Evolutionary conservation across 202 grass and related monocot genomes (phyloP), one percentile per base, ranked within the genome.

Genomic region (Setaria viridis): DNA sequence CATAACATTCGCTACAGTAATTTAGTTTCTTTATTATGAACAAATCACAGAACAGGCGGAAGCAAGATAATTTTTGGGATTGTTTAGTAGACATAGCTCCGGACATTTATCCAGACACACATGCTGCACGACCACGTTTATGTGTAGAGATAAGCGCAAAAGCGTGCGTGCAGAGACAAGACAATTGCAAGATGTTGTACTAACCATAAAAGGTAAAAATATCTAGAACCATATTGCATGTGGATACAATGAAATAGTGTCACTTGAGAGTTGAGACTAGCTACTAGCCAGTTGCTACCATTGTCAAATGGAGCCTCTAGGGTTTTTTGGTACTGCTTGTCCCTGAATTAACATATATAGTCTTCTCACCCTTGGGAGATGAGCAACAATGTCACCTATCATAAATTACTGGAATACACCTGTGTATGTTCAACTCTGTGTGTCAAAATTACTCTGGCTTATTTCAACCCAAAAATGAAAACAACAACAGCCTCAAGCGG

Each of bases 401-500:
- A 12, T 54, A 70, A 54, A 32, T 70, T 70, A 62, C 32, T 35
- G 7, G 51, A 68, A 33, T 62, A 62, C 53, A 37, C 80, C 70
- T 81, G 63, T 57, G 70, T 65, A 80, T 63, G 43, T 75, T 17
- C 62, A 80, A 76, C 47, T 63, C 30, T 62, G 37, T 20, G 33
- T 64, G 25, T 45, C 80, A 91, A 91, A 84, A 84, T 65, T 63
- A 76, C 13, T 62, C 21, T 35, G n/a, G 11, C 69, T 78, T 60
- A 64, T 84, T 80, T 64, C 53, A 12, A 19, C 55, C 9, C 4
- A 70, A 84, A 63, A 76, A 45, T 46, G 9, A 75, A 76, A 49
- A 48, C 16, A 42, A 75, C 59, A 68, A 13, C 62, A 84, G 51
- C 43, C 74, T 29, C 68, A 74, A 51, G 10, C 45, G 79, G 86